Evolutionary conservation across 2,329 filamentous ascomycete species (phyloP).

Genomic region (Xylaria hypoxylon): DNA sequence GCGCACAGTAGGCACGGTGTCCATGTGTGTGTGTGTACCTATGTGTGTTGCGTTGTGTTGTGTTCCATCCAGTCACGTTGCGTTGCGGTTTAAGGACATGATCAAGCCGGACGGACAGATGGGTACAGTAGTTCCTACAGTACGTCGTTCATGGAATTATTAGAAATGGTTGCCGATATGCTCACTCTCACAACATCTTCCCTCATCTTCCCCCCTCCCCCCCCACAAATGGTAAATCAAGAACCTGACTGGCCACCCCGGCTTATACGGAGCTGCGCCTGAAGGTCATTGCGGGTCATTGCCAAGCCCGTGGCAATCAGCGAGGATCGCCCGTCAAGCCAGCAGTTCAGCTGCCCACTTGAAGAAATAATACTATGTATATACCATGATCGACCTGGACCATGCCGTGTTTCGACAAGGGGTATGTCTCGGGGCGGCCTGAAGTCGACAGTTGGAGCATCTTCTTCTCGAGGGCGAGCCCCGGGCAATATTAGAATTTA

Average conservation of each 20-base stretch:
- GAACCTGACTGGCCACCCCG: conserved; percentile 3
- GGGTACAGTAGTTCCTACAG: not conserved
- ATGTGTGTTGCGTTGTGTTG: conserved; percentile 12
- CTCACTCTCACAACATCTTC: not conserved
- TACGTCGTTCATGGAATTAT: conserved; percentile 2
- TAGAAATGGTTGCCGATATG: conserved; percentile 1
- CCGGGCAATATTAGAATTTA: conserved; percentile 20
- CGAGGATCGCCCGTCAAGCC: conserved; percentile 33
- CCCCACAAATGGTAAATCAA: conserved; percentile 1
- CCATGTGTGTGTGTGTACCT: too few relatives aligned
- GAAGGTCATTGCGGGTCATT: conserved; percentile 20
- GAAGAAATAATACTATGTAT: conserved; percentile 19
- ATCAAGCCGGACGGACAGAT: not conserved
- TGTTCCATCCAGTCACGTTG: conserved; percentile 3
- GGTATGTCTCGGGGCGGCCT: conserved; percentile 26
- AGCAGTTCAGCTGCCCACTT: conserved; percentile 34
- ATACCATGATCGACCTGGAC: conserved; percentile 32
- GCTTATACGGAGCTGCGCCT: conserved; percentile 31
- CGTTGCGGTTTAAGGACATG: not conserved
- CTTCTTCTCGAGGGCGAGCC: conserved; percentile 7
- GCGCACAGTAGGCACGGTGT: conserved; percentile 22
- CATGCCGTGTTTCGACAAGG: conserved; percentile 36
- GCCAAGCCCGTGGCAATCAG: conserved; percentile 34
- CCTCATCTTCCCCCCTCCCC: not conserved
- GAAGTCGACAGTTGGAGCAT: conserved; percentile 20